These are phyloP conservation scores for Stereocaulon alpinum DNA, from an alignment of 495 filamentous ascomycete genomes.

Conservation along the genomic window DNA sequence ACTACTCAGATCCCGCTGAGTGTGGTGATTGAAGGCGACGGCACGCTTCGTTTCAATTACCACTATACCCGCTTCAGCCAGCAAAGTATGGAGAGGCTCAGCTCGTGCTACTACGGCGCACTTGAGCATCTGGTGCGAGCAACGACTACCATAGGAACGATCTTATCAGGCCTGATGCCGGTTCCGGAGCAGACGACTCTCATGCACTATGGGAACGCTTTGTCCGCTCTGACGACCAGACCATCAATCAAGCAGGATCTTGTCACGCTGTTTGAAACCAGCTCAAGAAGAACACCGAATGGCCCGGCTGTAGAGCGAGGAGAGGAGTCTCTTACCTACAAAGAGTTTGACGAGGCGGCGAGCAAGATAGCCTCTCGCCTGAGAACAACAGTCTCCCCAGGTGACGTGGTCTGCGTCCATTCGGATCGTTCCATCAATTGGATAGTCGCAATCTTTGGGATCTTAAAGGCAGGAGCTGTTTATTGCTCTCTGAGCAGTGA, in stretches of 20 bases:
- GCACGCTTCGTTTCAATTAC: neutral
- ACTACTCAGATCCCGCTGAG: neutral
- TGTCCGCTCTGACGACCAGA: neutral
- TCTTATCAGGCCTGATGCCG: neutral
- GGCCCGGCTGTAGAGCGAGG: constrained; percentile 14
- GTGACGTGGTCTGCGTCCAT: constrained; percentile 27
- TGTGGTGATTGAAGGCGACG: neutral
- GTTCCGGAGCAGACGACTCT: no score
- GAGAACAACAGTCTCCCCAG: constrained; percentile 5
- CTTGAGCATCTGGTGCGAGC: constrained; percentile 12
- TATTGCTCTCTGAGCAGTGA: constrained; percentile 25
- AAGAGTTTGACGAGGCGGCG: constrained; percentile 13
- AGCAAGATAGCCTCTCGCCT: constrained; percentile 2
- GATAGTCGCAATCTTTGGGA: constrained; percentile 29
- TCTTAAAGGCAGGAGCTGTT: constrained; percentile 27
- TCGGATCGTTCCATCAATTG: constrained; percentile 31
- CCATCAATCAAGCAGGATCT: constrained; percentile 18
- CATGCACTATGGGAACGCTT: constrained; percentile 20
- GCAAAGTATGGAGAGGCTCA: neutral
- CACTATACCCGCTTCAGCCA: neutral
- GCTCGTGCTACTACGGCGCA: neutral
- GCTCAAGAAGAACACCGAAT: constrained; percentile 5
- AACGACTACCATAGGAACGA: constrained; percentile 13
- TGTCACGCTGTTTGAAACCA: constrained; percentile 20
- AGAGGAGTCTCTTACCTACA: constrained; percentile 15